Base-by-base conservation (phyloP, 495 filamentous ascomycete species). In the Bombardia bombarda region DNA sequence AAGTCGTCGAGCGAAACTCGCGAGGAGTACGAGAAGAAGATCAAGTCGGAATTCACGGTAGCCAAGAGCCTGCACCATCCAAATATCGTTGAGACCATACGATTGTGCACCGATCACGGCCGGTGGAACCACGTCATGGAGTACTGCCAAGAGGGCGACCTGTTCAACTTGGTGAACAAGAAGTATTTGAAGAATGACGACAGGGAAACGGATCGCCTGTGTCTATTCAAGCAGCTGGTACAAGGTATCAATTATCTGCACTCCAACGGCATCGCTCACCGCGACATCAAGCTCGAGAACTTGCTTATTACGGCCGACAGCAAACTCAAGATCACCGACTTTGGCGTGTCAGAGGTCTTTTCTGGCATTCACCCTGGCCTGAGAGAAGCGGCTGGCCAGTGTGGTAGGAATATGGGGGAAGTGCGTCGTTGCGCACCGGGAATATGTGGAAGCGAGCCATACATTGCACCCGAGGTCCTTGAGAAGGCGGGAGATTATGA, bases 111-210 rank as follows among this genome's bases (percentile, higher is more conserved):
- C 22, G 62, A 79, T 53, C 69, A 83, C 50, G 68, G 69, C 22
- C 73, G 77, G 24, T 88, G 82, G 81, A 84, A 83, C 55, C 82
- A 88, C 55, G 85, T 89, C 40, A 90, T 90, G 86, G 85, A 90
- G 56, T 89, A 80, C 49, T 90, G 86, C 65, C 63, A 70, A 6
- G 72, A 80, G 37, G 85, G 85, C 17, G 86, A 90, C 53, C 67
- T 90, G 8, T 84, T 77, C 56, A 67, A 66, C 38, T 56, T 87
- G n/a, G 78, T 87, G 20, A 69, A 74, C 41, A 75, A 77, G 47
- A 68, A 72, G 34, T 80, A 81, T 51, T 74, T 88, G 38, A 69
- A 60, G 24, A 60, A 63, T 2, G 69, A 75, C 2, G 79, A 84
- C 42, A 74, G 77, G 32, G 65, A 78, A 10, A 77, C 74, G 50